Evolutionary conservation across 2,329 filamentous ascomycete genomes (phyloP).

Genomic region (Hymenoscyphus fraxineus): DNA sequence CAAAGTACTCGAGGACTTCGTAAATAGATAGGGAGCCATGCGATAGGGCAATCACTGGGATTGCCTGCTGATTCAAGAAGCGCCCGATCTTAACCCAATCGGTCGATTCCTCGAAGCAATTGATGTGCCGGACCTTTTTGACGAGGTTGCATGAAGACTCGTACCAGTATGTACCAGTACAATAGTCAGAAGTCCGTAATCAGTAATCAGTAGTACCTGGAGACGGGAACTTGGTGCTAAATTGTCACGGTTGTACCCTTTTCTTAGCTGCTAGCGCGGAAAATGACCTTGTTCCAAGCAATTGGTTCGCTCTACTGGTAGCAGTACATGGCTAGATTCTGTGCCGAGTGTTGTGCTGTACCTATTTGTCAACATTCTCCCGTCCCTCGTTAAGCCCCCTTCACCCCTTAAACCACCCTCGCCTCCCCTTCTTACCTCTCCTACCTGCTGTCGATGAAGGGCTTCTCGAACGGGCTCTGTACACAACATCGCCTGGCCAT

Average conservation of each 20-base stretch:
- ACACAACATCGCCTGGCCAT: neutral
- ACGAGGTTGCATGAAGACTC: neutral
- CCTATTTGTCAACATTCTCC: neutral
- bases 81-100: neutral
- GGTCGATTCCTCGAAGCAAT: neutral
- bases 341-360: too few species aligned
- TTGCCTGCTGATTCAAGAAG: neutral
- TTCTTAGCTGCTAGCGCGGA: too few species aligned
- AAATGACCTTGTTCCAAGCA: too few species aligned
- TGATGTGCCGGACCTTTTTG: neutral
- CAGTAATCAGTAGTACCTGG: too few species aligned
- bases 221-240: too few species aligned
- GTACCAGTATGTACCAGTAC: too few species aligned
- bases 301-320: too few species aligned
- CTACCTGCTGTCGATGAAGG: neutral
- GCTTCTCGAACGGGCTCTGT: neutral
- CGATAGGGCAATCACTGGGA: neutral
- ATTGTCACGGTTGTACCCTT: too few species aligned
- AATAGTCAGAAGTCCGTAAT: too few species aligned
- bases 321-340: too few species aligned
- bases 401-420: neutral
- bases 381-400: neutral
- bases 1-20: too few species aligned
- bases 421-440: neutral
- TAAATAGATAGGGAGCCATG: too few species aligned